These are phyloP conservation scores for Coelastrella sp. DNA, from an alignment of 139 green algal genomes.

Conservation along the genomic window DNA sequence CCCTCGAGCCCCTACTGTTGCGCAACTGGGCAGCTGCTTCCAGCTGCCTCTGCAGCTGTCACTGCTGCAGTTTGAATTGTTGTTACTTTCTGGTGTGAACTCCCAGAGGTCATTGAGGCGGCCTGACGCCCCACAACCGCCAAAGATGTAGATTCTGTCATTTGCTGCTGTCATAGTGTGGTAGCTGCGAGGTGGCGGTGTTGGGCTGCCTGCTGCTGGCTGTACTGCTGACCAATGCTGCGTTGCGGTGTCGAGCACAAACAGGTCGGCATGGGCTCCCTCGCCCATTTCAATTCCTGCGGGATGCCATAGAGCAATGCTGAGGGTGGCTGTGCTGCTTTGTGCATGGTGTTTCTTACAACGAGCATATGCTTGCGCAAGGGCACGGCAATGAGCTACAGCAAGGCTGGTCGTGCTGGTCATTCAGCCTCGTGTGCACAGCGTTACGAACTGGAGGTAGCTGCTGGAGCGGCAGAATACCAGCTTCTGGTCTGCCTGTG, in stretches of 20 bases:
- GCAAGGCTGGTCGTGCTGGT: too few relatives aligned
- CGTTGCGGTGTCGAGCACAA: conserved; percentile 47
- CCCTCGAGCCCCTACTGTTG: conserved; percentile 46
- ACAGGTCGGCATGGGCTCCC: conserved; percentile 52
- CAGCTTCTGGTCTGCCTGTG: too few relatives aligned
- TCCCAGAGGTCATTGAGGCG: conserved; percentile 66
- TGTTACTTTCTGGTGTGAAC: conserved; percentile 49
- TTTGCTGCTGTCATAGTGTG: conserved; percentile 54
- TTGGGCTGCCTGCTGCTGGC: neutral
- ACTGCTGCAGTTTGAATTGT: neutral
- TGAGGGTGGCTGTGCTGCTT: neutral
- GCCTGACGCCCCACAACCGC: conserved; percentile 64
- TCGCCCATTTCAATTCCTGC: conserved; percentile 60
- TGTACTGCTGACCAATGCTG: neutral
- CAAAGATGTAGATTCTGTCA: conserved; percentile 67
- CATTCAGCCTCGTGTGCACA: too few relatives aligned
- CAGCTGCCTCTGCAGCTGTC: conserved; percentile 43
- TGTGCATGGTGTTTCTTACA: too few relatives aligned
- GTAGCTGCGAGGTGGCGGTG: conserved; percentile 52
- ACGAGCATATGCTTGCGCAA: too few relatives aligned
- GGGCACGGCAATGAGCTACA: too few relatives aligned
- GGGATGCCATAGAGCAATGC: neutral
- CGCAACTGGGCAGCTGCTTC: conserved; percentile 56
- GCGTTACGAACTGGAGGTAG: too few relatives aligned
- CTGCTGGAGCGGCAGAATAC: too few relatives aligned